Percentiles rank a stretch among this genome's conserved stretches.
phyloP scores from a whole-genome alignment of 1,139 yeast genomes.

The Kazachstania sp. region DNA sequence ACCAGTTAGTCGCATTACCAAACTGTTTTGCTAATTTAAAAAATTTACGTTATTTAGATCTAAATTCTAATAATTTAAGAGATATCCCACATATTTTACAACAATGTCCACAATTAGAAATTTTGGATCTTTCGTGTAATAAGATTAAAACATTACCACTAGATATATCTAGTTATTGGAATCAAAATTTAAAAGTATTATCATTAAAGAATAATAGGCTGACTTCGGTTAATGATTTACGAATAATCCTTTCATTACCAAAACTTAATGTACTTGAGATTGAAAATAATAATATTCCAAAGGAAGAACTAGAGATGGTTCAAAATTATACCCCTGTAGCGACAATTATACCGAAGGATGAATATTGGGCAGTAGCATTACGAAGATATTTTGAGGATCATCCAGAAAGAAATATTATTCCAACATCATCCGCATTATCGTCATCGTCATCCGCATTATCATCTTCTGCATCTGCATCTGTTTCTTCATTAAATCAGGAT shows the following conservation, averaged over 20 bases:
- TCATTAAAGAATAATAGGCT: conserved; percentile 58
- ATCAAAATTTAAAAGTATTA: conserved; percentile 42
- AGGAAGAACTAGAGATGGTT: conserved; percentile 50
- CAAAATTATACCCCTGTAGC: conserved; percentile 33
- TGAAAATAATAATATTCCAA: conserved; percentile 57
- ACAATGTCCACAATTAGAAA: conserved; percentile 45
- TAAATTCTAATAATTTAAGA: conserved; percentile 50
- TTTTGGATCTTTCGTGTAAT: conserved; percentile 61
- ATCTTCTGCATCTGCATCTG: conserved; percentile 3
- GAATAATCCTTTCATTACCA: conserved; percentile 46
- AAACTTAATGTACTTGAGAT: conserved; percentile 57
- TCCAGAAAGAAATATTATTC: conserved; percentile 3
- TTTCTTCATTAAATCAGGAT: conserved; percentile 6
- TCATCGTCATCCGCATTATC: conserved; percentile 10
- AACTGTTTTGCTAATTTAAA: conserved; percentile 39
- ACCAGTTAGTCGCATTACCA: conserved; percentile 44
- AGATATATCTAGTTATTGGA: conserved; percentile 35
- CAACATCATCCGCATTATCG: neutral
- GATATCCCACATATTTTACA: conserved; percentile 44
- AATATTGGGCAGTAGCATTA: conserved; percentile 28
- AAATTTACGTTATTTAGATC: conserved; percentile 52
- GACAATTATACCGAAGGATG: conserved; percentile 19
- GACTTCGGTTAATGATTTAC: conserved; percentile 47
- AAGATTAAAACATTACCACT: conserved; percentile 38
- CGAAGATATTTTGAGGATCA: conserved; percentile 23